A percentile compares a stretch with the other conserved stretches of the same genome.
Conservation (phyloP, 139 green algal genomes). For the Chlamydomonas incerta region DNA sequence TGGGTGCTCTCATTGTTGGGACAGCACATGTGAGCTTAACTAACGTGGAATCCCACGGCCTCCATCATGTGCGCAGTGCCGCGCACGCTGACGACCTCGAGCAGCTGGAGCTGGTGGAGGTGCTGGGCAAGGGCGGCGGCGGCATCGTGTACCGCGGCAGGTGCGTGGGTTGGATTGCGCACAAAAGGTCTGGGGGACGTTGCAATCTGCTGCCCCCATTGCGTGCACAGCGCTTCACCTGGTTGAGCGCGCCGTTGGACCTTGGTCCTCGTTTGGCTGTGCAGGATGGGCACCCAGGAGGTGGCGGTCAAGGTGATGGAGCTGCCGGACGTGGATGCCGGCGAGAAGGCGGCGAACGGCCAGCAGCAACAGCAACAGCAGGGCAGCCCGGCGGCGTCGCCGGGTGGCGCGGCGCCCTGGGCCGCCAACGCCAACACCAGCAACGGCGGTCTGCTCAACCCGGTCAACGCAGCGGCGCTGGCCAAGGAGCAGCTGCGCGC, state of each 20-base stretch:
- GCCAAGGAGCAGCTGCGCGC: constrained; percentile 26
- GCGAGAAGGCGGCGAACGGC: not conserved
- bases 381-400: not conserved
- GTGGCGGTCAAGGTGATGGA: constrained; percentile 30
- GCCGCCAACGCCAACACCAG: not conserved
- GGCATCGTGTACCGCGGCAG: constrained; percentile 28
- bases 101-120: not conserved
- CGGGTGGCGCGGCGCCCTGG: not conserved
- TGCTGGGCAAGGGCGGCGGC: constrained; percentile 36
- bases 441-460: not conserved
- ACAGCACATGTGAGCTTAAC: not conserved
- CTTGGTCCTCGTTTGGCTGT: not conserved
- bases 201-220: not conserved
- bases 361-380: not conserved
- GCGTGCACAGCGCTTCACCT: no score
- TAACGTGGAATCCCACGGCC: not conserved
- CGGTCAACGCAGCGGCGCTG: not conserved
- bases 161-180: not conserved
- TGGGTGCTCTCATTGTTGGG: no score
- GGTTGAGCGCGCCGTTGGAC: no score
- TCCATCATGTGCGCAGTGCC: not conserved
- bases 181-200: not conserved
- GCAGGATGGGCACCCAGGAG: constrained; percentile 18
- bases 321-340: not conserved
- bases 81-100: constrained; percentile 1